phyloP scores from a whole-genome alignment of 2,329 filamentous ascomycete species.

The Cordyceps militaris region DNA sequence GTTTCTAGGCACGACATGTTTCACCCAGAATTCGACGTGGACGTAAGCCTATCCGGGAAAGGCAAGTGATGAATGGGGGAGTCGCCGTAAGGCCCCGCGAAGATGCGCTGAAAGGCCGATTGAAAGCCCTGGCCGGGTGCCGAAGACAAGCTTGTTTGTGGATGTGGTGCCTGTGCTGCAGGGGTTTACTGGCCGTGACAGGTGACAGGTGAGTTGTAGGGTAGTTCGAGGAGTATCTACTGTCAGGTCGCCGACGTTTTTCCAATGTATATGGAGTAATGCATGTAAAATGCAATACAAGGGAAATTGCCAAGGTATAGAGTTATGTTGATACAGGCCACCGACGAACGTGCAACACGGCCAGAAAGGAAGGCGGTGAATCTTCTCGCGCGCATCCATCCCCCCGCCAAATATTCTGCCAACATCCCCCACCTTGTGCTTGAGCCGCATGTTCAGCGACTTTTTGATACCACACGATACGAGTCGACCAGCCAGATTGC shows the following conservation, averaged over 20 bases:
- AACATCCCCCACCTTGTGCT: slow-evolving; percentile 22
- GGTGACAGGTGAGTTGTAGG: background rate
- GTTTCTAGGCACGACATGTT: background rate
- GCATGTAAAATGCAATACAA: no score
- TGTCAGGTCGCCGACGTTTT: background rate
- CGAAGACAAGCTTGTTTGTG: background rate
- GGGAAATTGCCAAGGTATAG: no score
- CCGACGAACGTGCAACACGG: background rate
- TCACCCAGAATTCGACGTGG: background rate
- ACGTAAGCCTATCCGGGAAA: background rate
- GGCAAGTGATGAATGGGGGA: background rate
- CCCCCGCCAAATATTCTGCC: slow-evolving; percentile 20
- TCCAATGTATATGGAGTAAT: no score
- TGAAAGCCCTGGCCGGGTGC: background rate
- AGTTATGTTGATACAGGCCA: no score
- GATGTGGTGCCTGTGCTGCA: background rate
- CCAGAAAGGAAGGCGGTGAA: slow-evolving; percentile 17
- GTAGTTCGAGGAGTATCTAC: background rate
- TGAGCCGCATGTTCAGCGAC: background rate
- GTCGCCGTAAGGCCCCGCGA: background rate
- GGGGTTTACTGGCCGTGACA: background rate
- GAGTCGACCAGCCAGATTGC: background rate
- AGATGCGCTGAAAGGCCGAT: slow-evolving; percentile 2
- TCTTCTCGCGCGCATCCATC: background rate
- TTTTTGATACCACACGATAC: slow-evolving; percentile 2